Conservation (phyloP, 441 rosid genomes). For the Adansonia madagascariensis region DNA sequence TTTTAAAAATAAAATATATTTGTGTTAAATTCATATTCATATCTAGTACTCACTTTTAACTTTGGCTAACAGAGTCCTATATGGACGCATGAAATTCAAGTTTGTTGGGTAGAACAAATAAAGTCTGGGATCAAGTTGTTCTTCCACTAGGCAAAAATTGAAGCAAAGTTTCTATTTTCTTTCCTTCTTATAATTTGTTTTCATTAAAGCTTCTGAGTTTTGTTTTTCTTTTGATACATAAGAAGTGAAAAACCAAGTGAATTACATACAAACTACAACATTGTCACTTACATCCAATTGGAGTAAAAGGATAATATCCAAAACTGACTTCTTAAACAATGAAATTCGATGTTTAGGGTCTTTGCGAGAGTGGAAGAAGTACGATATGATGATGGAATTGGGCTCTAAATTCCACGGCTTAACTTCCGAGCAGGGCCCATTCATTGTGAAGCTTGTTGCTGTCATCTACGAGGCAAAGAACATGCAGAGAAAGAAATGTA, state of each 20-base stretch:
- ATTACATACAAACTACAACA: not conserved
- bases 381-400: not conserved
- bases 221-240: not conserved
- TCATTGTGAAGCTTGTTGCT: not conserved
- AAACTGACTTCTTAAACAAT: too few species aligned
- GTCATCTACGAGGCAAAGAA: not conserved
- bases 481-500: not conserved
- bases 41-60: too few species aligned
- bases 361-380: not conserved
- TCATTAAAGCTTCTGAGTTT: not conserved
- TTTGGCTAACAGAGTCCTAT: too few species aligned
- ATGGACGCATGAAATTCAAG: too few species aligned
- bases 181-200: not conserved
- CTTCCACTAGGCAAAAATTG: not conserved
- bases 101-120: not conserved
- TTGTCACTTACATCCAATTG: not conserved
- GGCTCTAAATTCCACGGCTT: constrained; percentile 16
- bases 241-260: not conserved
- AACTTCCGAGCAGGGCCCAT: not conserved
- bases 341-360: not conserved
- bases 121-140: too few species aligned
- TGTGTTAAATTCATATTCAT: too few species aligned
- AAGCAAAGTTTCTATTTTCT: not conserved
- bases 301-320: not conserved
- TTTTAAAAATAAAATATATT: too few species aligned